Conservation (phyloP, 192 early-diverging fungal genomes). For the Umbelopsis sp. region DNA sequence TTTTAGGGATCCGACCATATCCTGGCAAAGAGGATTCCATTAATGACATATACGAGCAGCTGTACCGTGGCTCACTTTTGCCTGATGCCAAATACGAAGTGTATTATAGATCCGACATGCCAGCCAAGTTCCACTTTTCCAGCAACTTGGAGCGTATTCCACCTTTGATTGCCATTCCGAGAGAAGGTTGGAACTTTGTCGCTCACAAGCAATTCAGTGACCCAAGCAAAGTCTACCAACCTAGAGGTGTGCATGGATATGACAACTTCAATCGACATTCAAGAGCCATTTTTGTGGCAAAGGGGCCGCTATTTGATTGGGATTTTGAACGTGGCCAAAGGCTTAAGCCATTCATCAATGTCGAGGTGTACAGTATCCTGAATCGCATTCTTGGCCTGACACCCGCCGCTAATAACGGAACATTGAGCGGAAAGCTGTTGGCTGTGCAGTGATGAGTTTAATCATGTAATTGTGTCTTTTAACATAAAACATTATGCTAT, state of each 20-base stretch:
- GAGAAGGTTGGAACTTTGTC: conserved; percentile 64
- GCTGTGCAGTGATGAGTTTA: background rate
- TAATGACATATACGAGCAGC: conserved; percentile 51
- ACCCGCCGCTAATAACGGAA: conserved; percentile 77
- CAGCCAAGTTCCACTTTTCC: conserved; percentile 70
- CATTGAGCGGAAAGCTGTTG: conserved; percentile 33
- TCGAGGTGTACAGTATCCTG: conserved; percentile 76
- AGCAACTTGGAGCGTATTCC: conserved; percentile 63
- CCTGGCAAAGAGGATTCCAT: conserved; percentile 31
- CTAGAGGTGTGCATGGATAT: conserved; percentile 83
- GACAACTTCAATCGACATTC: conserved; percentile 76
- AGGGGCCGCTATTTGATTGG: conserved; percentile 53
- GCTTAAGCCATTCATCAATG: conserved; percentile 64
- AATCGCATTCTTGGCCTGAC: conserved; percentile 56
- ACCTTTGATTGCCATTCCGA: conserved; percentile 72
- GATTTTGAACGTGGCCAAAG: conserved; percentile 22
- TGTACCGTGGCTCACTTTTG: conserved; percentile 42
- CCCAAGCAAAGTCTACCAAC: conserved; percentile 19
- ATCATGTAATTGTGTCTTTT: background rate
- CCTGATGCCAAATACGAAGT: conserved; percentile 56
- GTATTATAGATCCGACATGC: conserved; percentile 74
- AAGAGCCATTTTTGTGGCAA: conserved; percentile 82
- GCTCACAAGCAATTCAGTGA: conserved; percentile 40
- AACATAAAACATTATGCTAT: conserved; percentile 6
- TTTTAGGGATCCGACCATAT: conserved; percentile 62